Conservation (phyloP, 1,139 yeast genomes). For the Scheffersomyces lignicola region DNA sequence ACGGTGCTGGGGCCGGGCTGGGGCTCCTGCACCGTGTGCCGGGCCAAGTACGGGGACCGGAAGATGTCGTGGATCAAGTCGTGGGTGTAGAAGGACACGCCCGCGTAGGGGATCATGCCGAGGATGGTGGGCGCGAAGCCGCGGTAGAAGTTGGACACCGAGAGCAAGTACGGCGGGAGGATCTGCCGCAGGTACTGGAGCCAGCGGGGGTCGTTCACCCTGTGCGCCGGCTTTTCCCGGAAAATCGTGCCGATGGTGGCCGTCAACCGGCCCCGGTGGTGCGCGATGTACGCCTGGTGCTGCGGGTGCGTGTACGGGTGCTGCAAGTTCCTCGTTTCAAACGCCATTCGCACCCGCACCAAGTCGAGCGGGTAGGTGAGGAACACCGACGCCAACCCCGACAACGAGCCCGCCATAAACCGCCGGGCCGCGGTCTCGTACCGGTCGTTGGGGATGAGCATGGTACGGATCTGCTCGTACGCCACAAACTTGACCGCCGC, state of each 20-base stretch:
- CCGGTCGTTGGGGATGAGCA: conserved; percentile 70
- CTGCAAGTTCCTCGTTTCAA: conserved; percentile 60
- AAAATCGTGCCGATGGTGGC: conserved; percentile 58
- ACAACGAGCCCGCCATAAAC: conserved; percentile 83
- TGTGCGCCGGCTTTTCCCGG: conserved; percentile 57
- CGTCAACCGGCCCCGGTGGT: conserved; percentile 53
- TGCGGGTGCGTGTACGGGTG: conserved; percentile 23
- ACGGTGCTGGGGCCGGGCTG: conserved; percentile 4
- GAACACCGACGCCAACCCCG: conserved; percentile 84
- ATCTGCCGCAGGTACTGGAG: conserved; percentile 31
- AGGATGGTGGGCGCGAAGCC: conserved; percentile 93
- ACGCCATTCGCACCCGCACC: conserved; percentile 88
- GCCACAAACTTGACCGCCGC: conserved; percentile 98
- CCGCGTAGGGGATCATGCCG: conserved; percentile 98
- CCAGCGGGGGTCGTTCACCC: conserved; percentile 39
- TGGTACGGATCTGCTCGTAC: conserved; percentile 84
- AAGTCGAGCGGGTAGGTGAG: conserved; percentile 92
- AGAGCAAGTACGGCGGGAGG: conserved; percentile 36
- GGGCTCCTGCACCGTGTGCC: conserved; percentile 50
- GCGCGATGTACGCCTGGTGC: conserved; percentile 23
- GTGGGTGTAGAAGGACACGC: conserved; percentile 93
- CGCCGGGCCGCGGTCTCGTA: conserved; percentile 83
- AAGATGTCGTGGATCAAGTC: conserved; percentile 87
- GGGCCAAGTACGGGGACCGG: conserved; percentile 54
- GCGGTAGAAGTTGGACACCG: conserved; percentile 75